phyloP scores from a whole-genome alignment of 805 yeast genomes.

The Starmerella powellii region DNA sequence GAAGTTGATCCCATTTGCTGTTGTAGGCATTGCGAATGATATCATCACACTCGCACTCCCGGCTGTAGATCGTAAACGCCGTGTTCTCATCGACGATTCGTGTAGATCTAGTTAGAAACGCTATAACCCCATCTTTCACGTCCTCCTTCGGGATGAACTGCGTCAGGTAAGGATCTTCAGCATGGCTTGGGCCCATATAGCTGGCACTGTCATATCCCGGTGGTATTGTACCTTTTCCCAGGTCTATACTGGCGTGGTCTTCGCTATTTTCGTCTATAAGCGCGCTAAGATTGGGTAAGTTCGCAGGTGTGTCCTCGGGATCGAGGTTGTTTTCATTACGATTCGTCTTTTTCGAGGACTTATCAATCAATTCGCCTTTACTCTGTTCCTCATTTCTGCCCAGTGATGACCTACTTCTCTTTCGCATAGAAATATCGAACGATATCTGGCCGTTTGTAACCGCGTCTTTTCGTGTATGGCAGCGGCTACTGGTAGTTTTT shows the following conservation, averaged over 20 bases:
- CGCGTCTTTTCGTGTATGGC: too few species aligned
- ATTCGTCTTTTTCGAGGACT: constrained; percentile 1
- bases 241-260: constrained; percentile 1
- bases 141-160: constrained; percentile 13
- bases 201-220: constrained; percentile 22
- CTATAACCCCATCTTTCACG: constrained; percentile 15
- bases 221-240: constrained; percentile 20
- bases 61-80: constrained; percentile 11
- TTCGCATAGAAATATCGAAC: too few species aligned
- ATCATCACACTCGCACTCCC: constrained; percentile 22
- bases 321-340: constrained; percentile 1
- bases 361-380: neutral
- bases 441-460: too few species aligned
- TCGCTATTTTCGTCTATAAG: constrained; percentile 4
- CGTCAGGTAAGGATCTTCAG: constrained; percentile 27
- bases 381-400: too few species aligned
- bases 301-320: constrained; percentile 1
- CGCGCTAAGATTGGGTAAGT: constrained; percentile 9
- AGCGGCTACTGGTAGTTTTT: too few species aligned
- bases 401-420: too few species aligned
- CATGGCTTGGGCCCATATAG: constrained; percentile 26
- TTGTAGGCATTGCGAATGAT: constrained; percentile 21
- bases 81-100: constrained; percentile 17
- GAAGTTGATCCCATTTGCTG: constrained; percentile 9
- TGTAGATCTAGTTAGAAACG: constrained; percentile 26